Conservation (phyloP, 805 yeast species). For the Ogataea neopini region DNA sequence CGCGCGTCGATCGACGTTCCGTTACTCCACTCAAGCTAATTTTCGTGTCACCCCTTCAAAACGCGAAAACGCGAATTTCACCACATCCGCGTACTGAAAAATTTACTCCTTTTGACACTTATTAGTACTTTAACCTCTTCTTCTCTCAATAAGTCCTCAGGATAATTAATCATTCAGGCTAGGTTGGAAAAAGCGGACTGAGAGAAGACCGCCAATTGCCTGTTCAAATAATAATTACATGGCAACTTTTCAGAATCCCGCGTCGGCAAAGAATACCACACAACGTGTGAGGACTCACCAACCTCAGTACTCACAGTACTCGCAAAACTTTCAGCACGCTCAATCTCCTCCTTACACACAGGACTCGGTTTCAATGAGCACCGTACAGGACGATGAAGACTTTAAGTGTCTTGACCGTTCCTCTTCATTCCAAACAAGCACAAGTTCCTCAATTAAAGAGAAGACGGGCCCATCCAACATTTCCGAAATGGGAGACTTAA, state of each 20-base stretch:
- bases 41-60: not conserved
- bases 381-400: slow-evolving; percentile 38
- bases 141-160: not conserved
- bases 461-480: slow-evolving; percentile 15
- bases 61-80: slow-evolving; percentile 5
- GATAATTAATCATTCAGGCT: not conserved
- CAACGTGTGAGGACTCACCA: slow-evolving; percentile 6
- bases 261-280: slow-evolving; percentile 4
- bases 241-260: slow-evolving; percentile 5
- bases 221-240: slow-evolving; percentile 7
- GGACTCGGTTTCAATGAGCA: slow-evolving; percentile 34
- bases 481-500: slow-evolving; percentile 18
- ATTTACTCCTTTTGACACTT: slow-evolving; percentile 9
- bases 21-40: not conserved
- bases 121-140: not conserved
- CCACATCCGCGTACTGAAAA: not conserved
- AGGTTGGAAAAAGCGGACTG: not conserved
- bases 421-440: slow-evolving; percentile 40
- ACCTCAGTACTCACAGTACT: not conserved
- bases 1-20: not conserved
- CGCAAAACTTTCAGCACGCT: slow-evolving; percentile 9
- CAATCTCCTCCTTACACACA: slow-evolving; percentile 28
- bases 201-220: slow-evolving; percentile 5
- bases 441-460: slow-evolving; percentile 29
- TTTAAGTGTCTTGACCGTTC: slow-evolving; percentile 34